Percentiles rank a stretch among this genome's conserved stretches.
These are phyloP conservation scores for Leptomonas seymouri DNA, from an alignment of 208 protist genomes.

Conservation along the genomic window DNA sequence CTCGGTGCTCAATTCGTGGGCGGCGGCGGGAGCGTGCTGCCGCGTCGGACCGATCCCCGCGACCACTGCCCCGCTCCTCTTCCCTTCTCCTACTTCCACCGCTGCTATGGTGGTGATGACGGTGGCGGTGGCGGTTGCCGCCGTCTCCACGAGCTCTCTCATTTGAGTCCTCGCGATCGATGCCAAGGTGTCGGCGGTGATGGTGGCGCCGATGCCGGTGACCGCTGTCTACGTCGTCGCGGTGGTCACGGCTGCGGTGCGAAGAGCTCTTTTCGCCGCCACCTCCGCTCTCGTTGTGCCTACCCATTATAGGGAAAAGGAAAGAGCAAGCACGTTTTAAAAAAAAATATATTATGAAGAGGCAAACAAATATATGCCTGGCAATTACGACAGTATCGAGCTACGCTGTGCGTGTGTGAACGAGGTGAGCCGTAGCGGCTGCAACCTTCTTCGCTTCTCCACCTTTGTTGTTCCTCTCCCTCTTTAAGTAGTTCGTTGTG, in stretches of 20 bases:
- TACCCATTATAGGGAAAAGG: slow-evolving; percentile 12
- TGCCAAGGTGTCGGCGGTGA: background rate
- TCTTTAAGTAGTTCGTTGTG: too few relatives aligned
- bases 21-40: too few relatives aligned
- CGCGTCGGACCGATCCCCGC: too few relatives aligned
- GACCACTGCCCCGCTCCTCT: background rate
- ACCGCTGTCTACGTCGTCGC: slow-evolving; percentile 1
- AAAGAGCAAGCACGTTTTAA: too few relatives aligned
- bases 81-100: background rate
- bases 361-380: background rate
- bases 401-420: too few relatives aligned
- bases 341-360: background rate
- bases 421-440: background rate
- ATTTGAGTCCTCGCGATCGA: background rate
- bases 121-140: slow-evolving; percentile 7
- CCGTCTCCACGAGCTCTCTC: background rate
- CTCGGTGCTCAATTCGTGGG: background rate
- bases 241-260: slow-evolving; percentile 13
- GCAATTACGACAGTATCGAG: background rate
- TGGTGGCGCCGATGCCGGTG: slow-evolving; percentile 2
- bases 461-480: background rate
- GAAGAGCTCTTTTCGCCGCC: background rate
- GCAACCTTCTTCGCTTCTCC: background rate
- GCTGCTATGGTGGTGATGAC: background rate
- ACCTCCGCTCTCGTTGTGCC: slow-evolving; percentile 15